These are phyloP conservation scores for Nicotiana tabacum DNA, from an alignment of 257 asterid genomes.

Conservation along the genomic window DNA sequence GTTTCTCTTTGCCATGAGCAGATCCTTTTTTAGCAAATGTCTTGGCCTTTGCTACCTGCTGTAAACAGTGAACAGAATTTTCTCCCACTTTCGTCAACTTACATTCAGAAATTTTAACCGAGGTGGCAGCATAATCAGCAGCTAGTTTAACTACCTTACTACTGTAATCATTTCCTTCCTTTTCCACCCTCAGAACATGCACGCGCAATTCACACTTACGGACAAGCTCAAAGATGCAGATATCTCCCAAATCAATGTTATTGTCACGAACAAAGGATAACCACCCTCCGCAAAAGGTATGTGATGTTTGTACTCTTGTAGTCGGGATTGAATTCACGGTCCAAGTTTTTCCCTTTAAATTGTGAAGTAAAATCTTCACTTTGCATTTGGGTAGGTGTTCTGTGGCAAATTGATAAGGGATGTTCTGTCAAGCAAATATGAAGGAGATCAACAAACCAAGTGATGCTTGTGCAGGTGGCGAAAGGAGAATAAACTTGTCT, in stretches of 20 bases:
- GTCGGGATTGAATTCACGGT: constrained; percentile 83
- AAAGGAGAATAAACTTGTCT: not conserved
- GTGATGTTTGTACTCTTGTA: constrained; percentile 80
- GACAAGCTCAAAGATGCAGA: constrained; percentile 85
- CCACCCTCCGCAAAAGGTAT: constrained; percentile 98
- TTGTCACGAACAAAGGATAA: constrained; percentile 86
- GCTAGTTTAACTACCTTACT: constrained; percentile 32
- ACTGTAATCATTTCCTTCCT: constrained; percentile 44
- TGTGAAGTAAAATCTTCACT: constrained; percentile 68
- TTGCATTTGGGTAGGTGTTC: constrained; percentile 84
- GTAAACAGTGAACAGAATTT: constrained; percentile 25
- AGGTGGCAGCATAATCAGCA: constrained; percentile 29
- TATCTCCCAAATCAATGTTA: constrained; percentile 62
- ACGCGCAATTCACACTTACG: constrained; percentile 64
- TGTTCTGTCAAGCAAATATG: constrained; percentile 44
- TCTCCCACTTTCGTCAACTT: constrained; percentile 39
- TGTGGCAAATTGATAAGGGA: constrained; percentile 84
- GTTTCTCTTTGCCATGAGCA: constrained; percentile 18
- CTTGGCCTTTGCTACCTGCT: constrained; percentile 9
- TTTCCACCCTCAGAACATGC: constrained; percentile 63
- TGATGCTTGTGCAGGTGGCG: not conserved
- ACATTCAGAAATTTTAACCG: constrained; percentile 36
- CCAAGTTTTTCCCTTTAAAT: constrained; percentile 78
- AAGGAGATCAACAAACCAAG: constrained; percentile 16
- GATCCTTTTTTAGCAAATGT: constrained; percentile 14